A percentile compares a stretch with the other conserved stretches of the same genome.
Conservation (phyloP, 108 stramenopile species). For the Discostella stelligeroides region DNA sequence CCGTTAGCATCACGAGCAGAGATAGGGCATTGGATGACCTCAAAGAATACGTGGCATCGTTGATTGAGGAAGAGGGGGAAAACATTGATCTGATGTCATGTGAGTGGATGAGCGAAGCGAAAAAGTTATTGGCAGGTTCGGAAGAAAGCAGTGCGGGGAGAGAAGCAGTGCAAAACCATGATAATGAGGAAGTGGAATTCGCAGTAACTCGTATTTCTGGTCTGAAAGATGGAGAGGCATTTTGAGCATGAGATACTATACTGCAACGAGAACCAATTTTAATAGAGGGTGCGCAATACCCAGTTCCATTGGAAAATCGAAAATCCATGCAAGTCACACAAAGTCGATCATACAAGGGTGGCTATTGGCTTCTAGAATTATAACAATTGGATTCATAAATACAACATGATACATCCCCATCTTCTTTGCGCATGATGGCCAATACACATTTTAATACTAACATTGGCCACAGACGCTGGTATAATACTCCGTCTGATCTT, state of each 20-base stretch:
- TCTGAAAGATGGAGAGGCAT: constrained; percentile 44
- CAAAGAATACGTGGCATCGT: constrained; percentile 41
- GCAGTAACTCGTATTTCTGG: constrained; percentile 28
- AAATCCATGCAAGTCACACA: too few relatives aligned
- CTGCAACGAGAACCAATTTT: too few relatives aligned
- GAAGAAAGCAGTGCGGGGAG: constrained; percentile 4
- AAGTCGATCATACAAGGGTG: too few relatives aligned
- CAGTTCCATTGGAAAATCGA: too few relatives aligned
- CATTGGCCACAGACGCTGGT: constrained; percentile 58
- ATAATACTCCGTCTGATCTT: constrained; percentile 75
- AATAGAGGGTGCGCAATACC: too few relatives aligned
- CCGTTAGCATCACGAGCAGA: constrained; percentile 67
- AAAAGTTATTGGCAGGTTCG: constrained; percentile 22
- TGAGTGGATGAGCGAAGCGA: constrained; percentile 50
- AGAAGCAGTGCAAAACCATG: constrained; percentile 10
- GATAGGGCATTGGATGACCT: constrained; percentile 66
- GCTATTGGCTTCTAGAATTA: background rate
- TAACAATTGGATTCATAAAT: constrained; percentile 2
- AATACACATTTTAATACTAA: background rate
- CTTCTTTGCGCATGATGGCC: too few relatives aligned
- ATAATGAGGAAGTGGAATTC: too few relatives aligned
- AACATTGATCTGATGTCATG: constrained; percentile 17
- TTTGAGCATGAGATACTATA: constrained; percentile 9
- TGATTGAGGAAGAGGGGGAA: constrained; percentile 28
- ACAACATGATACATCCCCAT: background rate